Base-by-base conservation (phyloP, 2,329 filamentous ascomycete species). In the Aspergillus sp. region DNA sequence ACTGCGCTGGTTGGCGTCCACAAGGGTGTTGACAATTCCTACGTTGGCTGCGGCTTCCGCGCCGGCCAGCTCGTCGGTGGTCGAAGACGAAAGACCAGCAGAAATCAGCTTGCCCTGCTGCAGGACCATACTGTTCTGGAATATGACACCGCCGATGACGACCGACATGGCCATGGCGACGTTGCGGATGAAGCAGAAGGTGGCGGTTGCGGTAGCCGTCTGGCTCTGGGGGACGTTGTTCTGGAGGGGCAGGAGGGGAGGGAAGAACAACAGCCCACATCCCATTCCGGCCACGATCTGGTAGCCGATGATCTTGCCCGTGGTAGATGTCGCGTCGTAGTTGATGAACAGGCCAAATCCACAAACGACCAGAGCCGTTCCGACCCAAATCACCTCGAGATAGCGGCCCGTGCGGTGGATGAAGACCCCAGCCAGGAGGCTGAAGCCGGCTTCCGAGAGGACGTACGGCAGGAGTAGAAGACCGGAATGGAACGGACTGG, bases 121-220 rank as follows among this genome's bases (percentile, higher is more conserved):
- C 49, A 46, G 36, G 42, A 48, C 41, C 69, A 71, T 71, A 47
- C 25, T 68, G 66, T 92, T 91, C 71, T 90, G 86, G 73, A 92
- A 91, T 34, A 92, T 80, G 42, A 91, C 87, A n/a, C 87, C 85
- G 20, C 89, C 89, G 36, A 91, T 77, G 3, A 90, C 87, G 49
- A 91, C 81, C 0, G 84, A 85, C 21, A 86, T 81, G 5, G 85
- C 81, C 0, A 84, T 88, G 13, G 84, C 86, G 5, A 91, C 74
- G 60, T 88, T 87, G 23, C 88, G 83, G 11, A 86, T 78, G 54
- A 84, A 81, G 0, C 72, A 72, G 3, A 82, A 66, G 0, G 80
- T 80, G 0, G 79, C 77, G 0, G 79, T 83, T 0, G 81, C 81
- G 0, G 77, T 74, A 0, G 80, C 80, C 0, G 69, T 73, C 31